Evolutionary conservation across 305 asterid species (phyloP), one percentile per base, ranked within the genome.

Genomic region (Rubia balearica): DNA sequence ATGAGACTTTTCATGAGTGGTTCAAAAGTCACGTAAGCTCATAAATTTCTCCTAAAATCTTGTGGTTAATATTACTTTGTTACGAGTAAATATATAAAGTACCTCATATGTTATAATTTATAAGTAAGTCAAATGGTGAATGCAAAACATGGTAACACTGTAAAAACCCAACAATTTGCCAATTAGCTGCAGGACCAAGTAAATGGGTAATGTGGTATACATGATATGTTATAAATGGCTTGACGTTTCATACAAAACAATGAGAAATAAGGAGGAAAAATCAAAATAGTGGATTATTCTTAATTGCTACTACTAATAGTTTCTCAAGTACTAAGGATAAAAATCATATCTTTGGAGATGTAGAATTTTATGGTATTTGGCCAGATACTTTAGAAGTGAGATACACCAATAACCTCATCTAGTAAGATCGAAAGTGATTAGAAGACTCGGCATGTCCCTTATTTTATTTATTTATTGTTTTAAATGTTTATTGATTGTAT

Each of bases 211-310:
- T 10, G 2, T 3, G 36, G 1, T 30, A 30, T 30, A 7, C n/a
- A 41, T 3, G 40, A 9, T 67, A 67, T 67, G 22, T 45, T 51
- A 45, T 67, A 17, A 42, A 42, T 42, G 70, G 70, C 5, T 67
- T 42, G n/a, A 56, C 8, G 3, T 45, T 67, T 24, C 70, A 45
- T 67, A 67, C 70, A 7, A 57, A 57, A 6, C 24, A 57, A 11
- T 1, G 24, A 8, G 63, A 57, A 12, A 45, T 7, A 45, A 30
- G 36, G 3, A 30, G 3, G 36, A 30, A 30, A 30, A 30, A 1
- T 30, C 36, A 30, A 30, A 30, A 45, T 11, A 45, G 49, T 45
- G 49, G 49, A 45, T 3, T 22, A 57, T 57, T n/a, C 33, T 22
- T 57, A 57, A 21, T 2, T 57, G 63, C 36, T 4, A 57, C 33